Evolutionary conservation across 495 filamentous ascomycete genomes (phyloP).

Genomic region (Aspergillus olivimuriae): DNA sequence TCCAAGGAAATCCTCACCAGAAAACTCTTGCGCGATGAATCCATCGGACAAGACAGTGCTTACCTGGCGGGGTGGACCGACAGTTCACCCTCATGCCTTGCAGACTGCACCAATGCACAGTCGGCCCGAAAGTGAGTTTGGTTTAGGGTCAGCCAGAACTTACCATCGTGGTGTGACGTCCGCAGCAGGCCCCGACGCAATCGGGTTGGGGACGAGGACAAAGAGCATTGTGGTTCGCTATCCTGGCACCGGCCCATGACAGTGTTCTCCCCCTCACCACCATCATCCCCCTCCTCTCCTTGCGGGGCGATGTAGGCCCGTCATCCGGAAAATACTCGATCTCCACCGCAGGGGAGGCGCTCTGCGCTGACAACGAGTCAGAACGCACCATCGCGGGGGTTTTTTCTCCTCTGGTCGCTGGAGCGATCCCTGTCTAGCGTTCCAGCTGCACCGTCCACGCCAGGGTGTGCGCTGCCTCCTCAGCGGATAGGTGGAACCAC

Average conservation of each 20-base stretch:
- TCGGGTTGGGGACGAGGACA: neutral
- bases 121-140: constrained; percentile 18
- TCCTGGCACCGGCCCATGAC: too few relatives aligned
- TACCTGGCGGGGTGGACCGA: constrained; percentile 4
- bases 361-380: too few relatives aligned
- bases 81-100: constrained; percentile 9
- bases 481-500: constrained; percentile 8
- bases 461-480: neutral
- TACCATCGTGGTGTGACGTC: neutral
- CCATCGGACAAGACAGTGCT: neutral
- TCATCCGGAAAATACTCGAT: constrained; percentile 1
- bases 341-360: neutral
- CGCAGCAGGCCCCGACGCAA: neutral
- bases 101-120: constrained; percentile 13
- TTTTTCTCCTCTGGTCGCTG: too few relatives aligned
- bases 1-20: too few relatives aligned
- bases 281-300: too few relatives aligned
- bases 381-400: too few relatives aligned
- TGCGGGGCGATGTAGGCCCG: constrained; percentile 3
- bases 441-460: neutral
- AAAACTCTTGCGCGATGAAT: too few relatives aligned
- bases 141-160: too few relatives aligned
- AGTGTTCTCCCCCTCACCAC: too few relatives aligned
- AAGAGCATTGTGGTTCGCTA: too few relatives aligned
- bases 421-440: neutral